Evolutionary conservation across 352 stramenopile species (phyloP).

Genomic region (Phytophthora podocarpi): DNA sequence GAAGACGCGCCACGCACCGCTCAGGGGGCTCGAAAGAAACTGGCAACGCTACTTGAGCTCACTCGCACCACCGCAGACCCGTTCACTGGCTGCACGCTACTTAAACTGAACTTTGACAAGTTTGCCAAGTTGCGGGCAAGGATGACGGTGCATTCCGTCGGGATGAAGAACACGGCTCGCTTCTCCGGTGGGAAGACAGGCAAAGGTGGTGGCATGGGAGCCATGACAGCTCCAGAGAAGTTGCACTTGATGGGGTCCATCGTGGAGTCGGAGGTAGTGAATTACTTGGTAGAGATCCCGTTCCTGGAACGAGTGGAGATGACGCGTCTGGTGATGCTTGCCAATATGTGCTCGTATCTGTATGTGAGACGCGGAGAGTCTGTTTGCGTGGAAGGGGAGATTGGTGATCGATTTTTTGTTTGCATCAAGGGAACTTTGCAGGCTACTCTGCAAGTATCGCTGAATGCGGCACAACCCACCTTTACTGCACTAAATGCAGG

Average conservation of each 20-base stretch:
- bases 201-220: conserved; percentile 18
- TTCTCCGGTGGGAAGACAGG: conserved; percentile 44
- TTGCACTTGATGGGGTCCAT: conserved; percentile 69
- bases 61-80: conserved; percentile 62
- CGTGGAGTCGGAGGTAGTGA: conserved; percentile 71
- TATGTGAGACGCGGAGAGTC: conserved; percentile 56
- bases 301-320: conserved; percentile 69
- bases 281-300: conserved; percentile 68
- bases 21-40: conserved; percentile 49
- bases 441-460: conserved; percentile 44
- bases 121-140: conserved; percentile 49
- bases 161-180: conserved; percentile 55
- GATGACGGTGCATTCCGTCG: conserved; percentile 24
- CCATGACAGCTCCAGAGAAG: conserved; percentile 57
- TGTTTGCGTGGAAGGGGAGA: conserved; percentile 62
- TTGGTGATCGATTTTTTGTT: conserved; percentile 73
- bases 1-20: conserved; percentile 18
- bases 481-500: conserved; percentile 24
- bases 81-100: conserved; percentile 56
- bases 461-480: conserved; percentile 32
- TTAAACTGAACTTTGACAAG: conserved; percentile 60
- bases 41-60: conserved; percentile 62
- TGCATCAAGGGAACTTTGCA: conserved; percentile 65
- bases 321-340: conserved; percentile 58
- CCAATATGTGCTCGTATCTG: conserved; percentile 71